Base-by-base conservation (phyloP, 140 eudicot species). In the Anethum foeniculum region DNA sequence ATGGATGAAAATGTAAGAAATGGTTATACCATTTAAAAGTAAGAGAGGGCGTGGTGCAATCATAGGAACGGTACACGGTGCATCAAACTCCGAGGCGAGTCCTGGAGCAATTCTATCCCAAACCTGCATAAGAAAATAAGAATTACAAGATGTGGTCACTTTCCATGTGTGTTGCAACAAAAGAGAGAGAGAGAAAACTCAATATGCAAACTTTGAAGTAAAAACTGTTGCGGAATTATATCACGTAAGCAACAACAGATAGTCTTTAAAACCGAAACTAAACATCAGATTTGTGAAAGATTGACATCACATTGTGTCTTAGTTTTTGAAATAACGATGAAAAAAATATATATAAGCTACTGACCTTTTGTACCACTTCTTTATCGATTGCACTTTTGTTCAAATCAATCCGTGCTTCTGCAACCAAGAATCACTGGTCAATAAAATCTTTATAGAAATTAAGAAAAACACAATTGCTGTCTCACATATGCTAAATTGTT, bases 21-120 rank as follows among this genome's bases (percentile, higher is more conserved):
- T 7, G 69, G 71, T 46, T 69, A 41, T 88, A 94, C 98, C 98
- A 43, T 94, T 90, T 73, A 95, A 58, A 58, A 95, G 81, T 74
- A 92, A 82, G 65, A 92, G 85, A 78, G 99, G 99, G 43, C 99
- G 97, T 69, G 97, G 97, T 69, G 97, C 86, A 82, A 95, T 92
- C 52, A 86, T 75, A 18, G 97, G 99, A 81, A 95, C 81, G 36
- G 97, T 86, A 84, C 88, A 84, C 43, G 89, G 91, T 65, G 97
- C 81, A 80, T 95, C 97, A 86, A 92, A 95, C 71, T 86, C 78
- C 6, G 91, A 82, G 36, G 92, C 92, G 73, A 95, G 84, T 64
- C 99, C 97, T 69, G 99, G 99, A 79, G 99, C 97, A 54, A 92
- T 88, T 75, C 95, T 84, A 67, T 92, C 91, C 97, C 99, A 95